A percentile compares a stretch with the other conserved stretches of the same genome.
Evolutionary conservation across 2,329 filamentous ascomycete genomes (phyloP).

Genomic region (Davidsoniella virescens): DNA sequence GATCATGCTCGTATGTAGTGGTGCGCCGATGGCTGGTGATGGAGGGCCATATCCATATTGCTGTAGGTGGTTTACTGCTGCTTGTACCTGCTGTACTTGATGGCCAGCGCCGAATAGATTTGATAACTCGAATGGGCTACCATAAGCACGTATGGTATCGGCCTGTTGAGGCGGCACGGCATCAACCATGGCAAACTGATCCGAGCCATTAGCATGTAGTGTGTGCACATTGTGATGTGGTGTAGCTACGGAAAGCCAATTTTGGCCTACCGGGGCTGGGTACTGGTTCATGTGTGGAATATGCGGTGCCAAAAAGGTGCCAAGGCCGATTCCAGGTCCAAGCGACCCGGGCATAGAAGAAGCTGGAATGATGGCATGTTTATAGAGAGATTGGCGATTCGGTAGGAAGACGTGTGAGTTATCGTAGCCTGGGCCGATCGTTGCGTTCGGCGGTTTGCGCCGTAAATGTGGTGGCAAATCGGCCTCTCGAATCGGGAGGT

Average conservation of each 20-base stretch:
- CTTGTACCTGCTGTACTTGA: no score
- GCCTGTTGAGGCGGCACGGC: no score
- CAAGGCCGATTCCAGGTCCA: no score
- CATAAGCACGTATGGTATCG: no score
- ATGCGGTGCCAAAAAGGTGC: no score
- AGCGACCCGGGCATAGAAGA: slow-evolving; percentile 7
- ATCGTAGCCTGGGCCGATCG: slow-evolving; percentile 80
- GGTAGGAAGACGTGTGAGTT: slow-evolving; percentile 59
- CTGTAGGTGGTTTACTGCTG: not conserved
- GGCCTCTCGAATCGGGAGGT: not conserved
- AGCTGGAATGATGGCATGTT: slow-evolving; percentile 65
- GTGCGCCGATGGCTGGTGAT: slow-evolving; percentile 11
- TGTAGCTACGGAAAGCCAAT: not conserved
- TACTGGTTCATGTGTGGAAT: no score
- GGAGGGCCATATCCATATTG: slow-evolving; percentile 12
- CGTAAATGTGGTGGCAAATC: slow-evolving; percentile 46
- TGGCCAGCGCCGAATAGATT: no score
- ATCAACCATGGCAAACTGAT: no score
- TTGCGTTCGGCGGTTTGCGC: slow-evolving; percentile 89
- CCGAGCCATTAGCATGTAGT: no score
- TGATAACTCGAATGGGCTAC: no score
- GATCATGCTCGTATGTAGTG: slow-evolving; percentile 7
- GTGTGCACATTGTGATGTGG: not conserved
- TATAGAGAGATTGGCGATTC: slow-evolving; percentile 58
- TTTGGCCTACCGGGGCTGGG: no score